Base-by-base conservation (phyloP, 768 basidiomycete species). In the Rubroboletus pulcherrimus region DNA sequence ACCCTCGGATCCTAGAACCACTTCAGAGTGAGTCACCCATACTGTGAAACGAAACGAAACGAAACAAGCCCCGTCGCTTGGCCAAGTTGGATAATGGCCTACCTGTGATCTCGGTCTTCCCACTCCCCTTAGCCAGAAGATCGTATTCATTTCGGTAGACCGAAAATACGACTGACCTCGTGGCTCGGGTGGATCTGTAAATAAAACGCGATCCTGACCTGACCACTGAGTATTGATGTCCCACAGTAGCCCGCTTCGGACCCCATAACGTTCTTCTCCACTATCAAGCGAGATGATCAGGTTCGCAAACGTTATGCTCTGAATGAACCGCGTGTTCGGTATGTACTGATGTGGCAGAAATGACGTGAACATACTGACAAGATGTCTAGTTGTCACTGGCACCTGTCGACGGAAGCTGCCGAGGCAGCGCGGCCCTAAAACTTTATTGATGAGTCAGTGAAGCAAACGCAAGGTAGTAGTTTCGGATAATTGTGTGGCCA, bases 181-280 rank as follows among this genome's bases (percentile, higher is more conserved):
- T 51, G 35, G 19, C 40, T 53, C 61, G n/a, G 11, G 26, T 54
- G 41, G 41, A 33, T 49, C 31, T 31, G 44, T 29, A 55, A 52
- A 61, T 35, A 45, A 58, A 43, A n/a, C 12, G 39, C 21, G 33
- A 53, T 47, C 39, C 33, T 48, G 41, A 47, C 46, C 33, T 45
- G 8, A 39, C 52, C 42, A 43, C 31, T 24, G 40, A 34, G 15
- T 7, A 19, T 29, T 40, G n/a, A 57, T 51, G 41, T 57, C 65
- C 53, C 62, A 49, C 54, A 58, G 37, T 29, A 45, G 14, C 39
- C 39, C 24, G 45, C 48, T 66, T 66, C 54, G 64, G 51, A 63
- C 62, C 66, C 67, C 62, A 46, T 58, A 56, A 57, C 62, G 67
- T 61, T 66, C 66, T 58, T 56, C 50, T 63, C 53, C 49, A 43